These are phyloP conservation scores for Tylopilus felleus DNA, from an alignment of 768 basidiomycete species.

Conservation along the genomic window DNA sequence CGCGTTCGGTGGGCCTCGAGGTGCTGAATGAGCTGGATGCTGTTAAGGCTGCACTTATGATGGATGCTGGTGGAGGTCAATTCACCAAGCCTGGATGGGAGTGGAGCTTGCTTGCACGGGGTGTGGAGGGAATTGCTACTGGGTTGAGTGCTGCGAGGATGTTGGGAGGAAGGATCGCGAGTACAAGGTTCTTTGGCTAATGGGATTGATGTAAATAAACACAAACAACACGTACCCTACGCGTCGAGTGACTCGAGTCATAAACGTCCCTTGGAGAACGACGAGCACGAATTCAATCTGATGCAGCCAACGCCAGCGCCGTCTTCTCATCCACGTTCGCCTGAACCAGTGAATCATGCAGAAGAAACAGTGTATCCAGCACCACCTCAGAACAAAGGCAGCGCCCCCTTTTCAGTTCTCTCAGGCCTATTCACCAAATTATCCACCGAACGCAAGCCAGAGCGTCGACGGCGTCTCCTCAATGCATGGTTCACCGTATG, in stretches of 20 bases:
- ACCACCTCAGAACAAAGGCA: slow-evolving; percentile 64
- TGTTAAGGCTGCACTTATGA: slow-evolving; percentile 82
- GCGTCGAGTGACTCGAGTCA: background rate
- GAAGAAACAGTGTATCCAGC: slow-evolving; percentile 41
- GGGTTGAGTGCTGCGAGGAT: slow-evolving; percentile 33
- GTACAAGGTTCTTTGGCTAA: slow-evolving; percentile 1
- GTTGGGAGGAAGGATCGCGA: slow-evolving; percentile 21
- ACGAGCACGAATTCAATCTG: slow-evolving; percentile 19
- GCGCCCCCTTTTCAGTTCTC: slow-evolving; percentile 67
- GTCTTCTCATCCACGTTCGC: slow-evolving; percentile 53
- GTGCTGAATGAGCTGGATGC: slow-evolving; percentile 85
- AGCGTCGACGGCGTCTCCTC: slow-evolving; percentile 68
- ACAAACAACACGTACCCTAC: slow-evolving; percentile 21
- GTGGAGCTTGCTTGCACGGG: slow-evolving; percentile 36
- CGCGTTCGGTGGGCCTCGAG: slow-evolving; percentile 82
- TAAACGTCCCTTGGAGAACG: no score
- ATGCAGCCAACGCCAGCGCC: slow-evolving; percentile 72
- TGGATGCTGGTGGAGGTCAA: slow-evolving; percentile 57
- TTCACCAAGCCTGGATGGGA: slow-evolving; percentile 31
- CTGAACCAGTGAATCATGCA: slow-evolving; percentile 9
- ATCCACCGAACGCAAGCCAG: slow-evolving; percentile 67
- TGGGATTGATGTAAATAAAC: slow-evolving; percentile 5
- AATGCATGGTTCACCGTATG: slow-evolving; percentile 79
- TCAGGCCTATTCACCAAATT: slow-evolving; percentile 73
- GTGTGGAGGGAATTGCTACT: slow-evolving; percentile 43